A percentile compares a stretch with the other conserved stretches of the same genome.
phyloP scores from a whole-genome alignment of 2,329 filamentous ascomycete genomes.

The Monosporascus sp. region DNA sequence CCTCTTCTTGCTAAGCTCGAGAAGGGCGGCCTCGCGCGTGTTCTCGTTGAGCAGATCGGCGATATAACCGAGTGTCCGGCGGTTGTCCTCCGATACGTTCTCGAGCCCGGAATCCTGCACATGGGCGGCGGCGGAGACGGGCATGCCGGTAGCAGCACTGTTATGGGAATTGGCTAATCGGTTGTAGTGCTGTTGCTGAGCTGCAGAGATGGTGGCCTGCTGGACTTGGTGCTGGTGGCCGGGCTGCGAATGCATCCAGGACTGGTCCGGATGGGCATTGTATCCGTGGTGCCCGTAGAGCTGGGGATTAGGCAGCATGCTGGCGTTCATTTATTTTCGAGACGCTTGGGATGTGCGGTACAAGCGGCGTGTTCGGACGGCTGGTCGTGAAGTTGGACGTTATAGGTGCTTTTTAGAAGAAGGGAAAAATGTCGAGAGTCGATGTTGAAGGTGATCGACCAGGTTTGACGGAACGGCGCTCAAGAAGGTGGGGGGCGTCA shows the following conservation, averaged over 20 bases:
- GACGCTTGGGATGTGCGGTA: neutral
- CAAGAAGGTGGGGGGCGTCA: too few species aligned
- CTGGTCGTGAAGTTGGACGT: neutral
- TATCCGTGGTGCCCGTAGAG: constrained; percentile 66
- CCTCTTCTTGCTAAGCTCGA: constrained; percentile 97
- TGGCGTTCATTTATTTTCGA: constrained; percentile 24
- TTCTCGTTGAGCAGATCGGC: constrained; percentile 83
- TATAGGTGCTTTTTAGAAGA: too few species aligned
- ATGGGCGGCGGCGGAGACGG: constrained; percentile 40
- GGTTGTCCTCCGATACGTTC: constrained; percentile 80
- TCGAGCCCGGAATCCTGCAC: constrained; percentile 55
- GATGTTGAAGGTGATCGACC: too few species aligned
- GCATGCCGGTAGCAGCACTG: constrained; percentile 31
- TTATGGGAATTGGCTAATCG: constrained; percentile 65
- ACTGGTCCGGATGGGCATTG: constrained; percentile 54
- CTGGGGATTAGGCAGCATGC: constrained; percentile 59
- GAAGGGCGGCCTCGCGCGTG: constrained; percentile 81
- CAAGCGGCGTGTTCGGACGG: neutral
- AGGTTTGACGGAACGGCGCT: too few species aligned
- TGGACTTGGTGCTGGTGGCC: constrained; percentile 55
- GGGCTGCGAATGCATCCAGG: constrained; percentile 64
- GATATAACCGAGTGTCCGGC: constrained; percentile 87
- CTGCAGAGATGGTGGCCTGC: constrained; percentile 46
- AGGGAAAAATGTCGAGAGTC: neutral
- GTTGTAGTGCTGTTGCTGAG: constrained; percentile 62